Evolutionary conservation across 2,329 filamentous ascomycete genomes (phyloP).

Genomic region (Rhynchosporium secalis): DNA sequence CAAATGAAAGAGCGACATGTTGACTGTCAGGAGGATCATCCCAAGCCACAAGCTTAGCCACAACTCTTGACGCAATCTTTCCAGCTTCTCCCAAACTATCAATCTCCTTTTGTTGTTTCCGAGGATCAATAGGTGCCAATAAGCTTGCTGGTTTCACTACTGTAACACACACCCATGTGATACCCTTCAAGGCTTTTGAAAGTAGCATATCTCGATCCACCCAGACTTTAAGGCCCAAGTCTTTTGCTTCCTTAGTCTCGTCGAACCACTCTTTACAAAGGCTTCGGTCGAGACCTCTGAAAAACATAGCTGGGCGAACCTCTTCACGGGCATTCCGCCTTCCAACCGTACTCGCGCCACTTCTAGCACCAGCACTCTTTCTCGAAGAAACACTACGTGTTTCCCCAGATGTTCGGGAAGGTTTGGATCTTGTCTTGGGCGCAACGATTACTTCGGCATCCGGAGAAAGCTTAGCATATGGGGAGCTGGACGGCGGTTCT

Average conservation of each 20-base stretch:
- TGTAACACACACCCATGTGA: constrained; percentile 79
- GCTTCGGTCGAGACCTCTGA: constrained; percentile 74
- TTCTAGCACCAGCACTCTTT: constrained; percentile 73
- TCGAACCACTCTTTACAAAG: constrained; percentile 76
- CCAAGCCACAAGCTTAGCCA: constrained; percentile 78
- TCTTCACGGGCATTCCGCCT: constrained; percentile 64
- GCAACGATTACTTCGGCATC: constrained; percentile 97
- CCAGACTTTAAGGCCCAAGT: constrained; percentile 73
- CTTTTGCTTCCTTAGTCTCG: constrained; percentile 54
- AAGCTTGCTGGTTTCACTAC: constrained; percentile 80
- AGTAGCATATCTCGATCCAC: constrained; percentile 76
- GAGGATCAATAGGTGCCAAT: constrained; percentile 67
- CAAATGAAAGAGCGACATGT: constrained; percentile 75
- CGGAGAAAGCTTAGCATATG: constrained; percentile 89
- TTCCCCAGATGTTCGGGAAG: constrained; percentile 65
- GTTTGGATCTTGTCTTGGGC: constrained; percentile 80
- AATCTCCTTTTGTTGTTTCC: constrained; percentile 66
- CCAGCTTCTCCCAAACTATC: constrained; percentile 60
- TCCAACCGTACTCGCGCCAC: constrained; percentile 69
- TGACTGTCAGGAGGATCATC: constrained; percentile 81
- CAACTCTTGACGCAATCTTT: constrained; percentile 62
- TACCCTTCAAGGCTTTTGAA: constrained; percentile 70
- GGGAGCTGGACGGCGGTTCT: constrained; percentile 61
- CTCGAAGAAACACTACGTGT: constrained; percentile 79
- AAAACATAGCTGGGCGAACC: constrained; percentile 67